Percentiles rank a stretch among this genome's conserved stretches.
phyloP scores from a whole-genome alignment of 2,329 filamentous ascomycete species.

The Colletotrichum higginsianum region DNA sequence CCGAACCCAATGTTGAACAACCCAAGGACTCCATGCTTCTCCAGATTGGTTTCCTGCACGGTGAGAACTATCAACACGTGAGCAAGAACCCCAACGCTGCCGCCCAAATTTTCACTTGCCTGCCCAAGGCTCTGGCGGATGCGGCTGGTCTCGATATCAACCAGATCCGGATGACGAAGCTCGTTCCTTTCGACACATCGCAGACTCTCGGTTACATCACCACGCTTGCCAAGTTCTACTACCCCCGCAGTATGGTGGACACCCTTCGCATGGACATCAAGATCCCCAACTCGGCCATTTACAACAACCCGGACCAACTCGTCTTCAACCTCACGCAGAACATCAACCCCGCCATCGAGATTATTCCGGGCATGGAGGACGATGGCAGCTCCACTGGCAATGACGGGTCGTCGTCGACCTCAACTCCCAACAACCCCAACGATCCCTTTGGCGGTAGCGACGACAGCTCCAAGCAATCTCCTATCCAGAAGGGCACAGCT shows the following conservation, averaged over 20 bases:
- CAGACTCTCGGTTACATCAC: constrained; percentile 82
- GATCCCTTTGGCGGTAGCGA: constrained; percentile 60
- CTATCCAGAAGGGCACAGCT: constrained; percentile 74
- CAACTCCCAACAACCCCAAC: constrained; percentile 53
- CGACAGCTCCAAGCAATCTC: constrained; percentile 64
- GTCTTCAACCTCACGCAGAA: constrained; percentile 81
- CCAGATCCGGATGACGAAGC: constrained; percentile 76
- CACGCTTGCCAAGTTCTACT: constrained; percentile 78
- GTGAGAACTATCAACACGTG: constrained; percentile 89
- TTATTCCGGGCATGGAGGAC: constrained; percentile 64
- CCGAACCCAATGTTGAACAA: constrained; percentile 65
- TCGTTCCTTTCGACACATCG: constrained; percentile 84
- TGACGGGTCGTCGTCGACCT: constrained; percentile 54
- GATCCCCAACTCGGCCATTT: constrained; percentile 80
- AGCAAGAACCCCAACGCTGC: constrained; percentile 79
- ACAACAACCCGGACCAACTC: constrained; percentile 77
- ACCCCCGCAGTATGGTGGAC: constrained; percentile 79
- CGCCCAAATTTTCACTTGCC: constrained; percentile 85
- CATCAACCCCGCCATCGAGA: constrained; percentile 87
- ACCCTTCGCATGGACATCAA: constrained; percentile 78
- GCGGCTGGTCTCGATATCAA: constrained; percentile 70
- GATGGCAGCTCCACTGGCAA: constrained; percentile 57
- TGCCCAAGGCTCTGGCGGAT: constrained; percentile 80
- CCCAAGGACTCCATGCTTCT: constrained; percentile 80
- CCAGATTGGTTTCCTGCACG: constrained; percentile 87